Evolutionary conservation across 1,284 basidiomycete species (phyloP), one percentile per base, ranked within the genome.

Genomic region (Apiotrichum montevideense): DNA sequence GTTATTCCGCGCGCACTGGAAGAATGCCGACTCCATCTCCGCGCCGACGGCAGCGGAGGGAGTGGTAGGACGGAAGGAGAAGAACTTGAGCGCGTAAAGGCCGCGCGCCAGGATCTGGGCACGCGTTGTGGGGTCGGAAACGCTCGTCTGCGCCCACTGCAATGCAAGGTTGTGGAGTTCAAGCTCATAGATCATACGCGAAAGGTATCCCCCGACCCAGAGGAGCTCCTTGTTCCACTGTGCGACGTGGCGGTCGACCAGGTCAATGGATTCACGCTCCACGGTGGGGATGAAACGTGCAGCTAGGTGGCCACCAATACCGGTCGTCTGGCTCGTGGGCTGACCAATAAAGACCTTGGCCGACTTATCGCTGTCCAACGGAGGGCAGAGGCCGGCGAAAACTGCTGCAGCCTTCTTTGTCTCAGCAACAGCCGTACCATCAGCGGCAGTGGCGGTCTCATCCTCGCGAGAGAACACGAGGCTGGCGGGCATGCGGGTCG

Each of bases 201-300:
- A 81, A 10, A 97, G 81, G 65, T 72, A 72, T 11, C 89, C 90
- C 6, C 90, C 93, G 7, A 92, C 80, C 66, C 84, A 87, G 6
- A 97, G 79, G 0, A 96, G 79, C 66, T 96, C 92, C 64, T 82
- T 84, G 68, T 95, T 96, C 90, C 66, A 66, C n/a, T 60, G 56
- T 6, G 61, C 57, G 52, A 76, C 75, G 52, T 69, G 73, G 37
- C 65, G 58, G 76, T 72, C 89, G 84, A 88, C 86, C 5, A 93
- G 78, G 75, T 96, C 93, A 62, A 97, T 87, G 0, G 89, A 90
- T 76, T 98, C 95, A 62, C 95, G 84, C 76, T 98, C 95, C 2
- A 98, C 95, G 0, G 95, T 98, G 0, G 93, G 92, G 58, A 98
- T 96, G 71, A 98, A 98, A 7, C 93, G 82, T 2, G 90, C 87